Evolutionary conservation across 2,329 filamentous ascomycete species (phyloP).

Genomic region (Fusarium acutatum): DNA sequence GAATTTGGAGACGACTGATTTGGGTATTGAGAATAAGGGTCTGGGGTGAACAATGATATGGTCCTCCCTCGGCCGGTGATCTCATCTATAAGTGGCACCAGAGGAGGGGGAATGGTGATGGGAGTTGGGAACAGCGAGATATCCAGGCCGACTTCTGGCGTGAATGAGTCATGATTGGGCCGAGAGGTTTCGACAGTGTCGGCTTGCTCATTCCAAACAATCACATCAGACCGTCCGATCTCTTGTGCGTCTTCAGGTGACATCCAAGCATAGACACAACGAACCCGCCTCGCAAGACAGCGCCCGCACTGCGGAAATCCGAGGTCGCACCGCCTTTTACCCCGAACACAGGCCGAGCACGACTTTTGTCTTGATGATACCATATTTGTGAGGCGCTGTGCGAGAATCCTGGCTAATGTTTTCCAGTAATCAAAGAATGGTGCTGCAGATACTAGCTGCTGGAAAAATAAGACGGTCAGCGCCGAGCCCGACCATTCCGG

Average conservation of each 20-base stretch:
- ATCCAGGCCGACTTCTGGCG: fast-evolving
- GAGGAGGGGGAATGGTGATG: background rate
- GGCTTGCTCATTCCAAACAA: fast-evolving
- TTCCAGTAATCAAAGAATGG: fast-evolving
- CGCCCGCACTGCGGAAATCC: background rate
- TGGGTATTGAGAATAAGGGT: fast-evolving
- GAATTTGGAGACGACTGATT: fast-evolving
- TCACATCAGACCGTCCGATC: fast-evolving
- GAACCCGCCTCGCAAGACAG: background rate
- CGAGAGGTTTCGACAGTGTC: fast-evolving
- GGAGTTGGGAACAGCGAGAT: background rate
- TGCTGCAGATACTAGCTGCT: fast-evolving
- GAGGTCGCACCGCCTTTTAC: background rate
- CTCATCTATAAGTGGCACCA: background rate
- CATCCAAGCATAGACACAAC: background rate
- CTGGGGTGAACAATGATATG: background rate
- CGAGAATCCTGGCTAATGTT: background rate
- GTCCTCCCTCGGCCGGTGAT: background rate
- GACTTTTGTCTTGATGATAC: background rate
- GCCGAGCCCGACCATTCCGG: background rate
- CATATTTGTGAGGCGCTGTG: background rate
- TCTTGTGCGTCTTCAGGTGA: background rate
- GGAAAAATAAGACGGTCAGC: background rate
- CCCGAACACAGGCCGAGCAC: background rate
- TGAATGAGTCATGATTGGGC: fast-evolving